A percentile compares a stretch with the other conserved stretches of the same genome.
These are phyloP conservation scores for Ramaria rubella DNA, from an alignment of 768 basidiomycete genomes.

Conservation along the genomic window DNA sequence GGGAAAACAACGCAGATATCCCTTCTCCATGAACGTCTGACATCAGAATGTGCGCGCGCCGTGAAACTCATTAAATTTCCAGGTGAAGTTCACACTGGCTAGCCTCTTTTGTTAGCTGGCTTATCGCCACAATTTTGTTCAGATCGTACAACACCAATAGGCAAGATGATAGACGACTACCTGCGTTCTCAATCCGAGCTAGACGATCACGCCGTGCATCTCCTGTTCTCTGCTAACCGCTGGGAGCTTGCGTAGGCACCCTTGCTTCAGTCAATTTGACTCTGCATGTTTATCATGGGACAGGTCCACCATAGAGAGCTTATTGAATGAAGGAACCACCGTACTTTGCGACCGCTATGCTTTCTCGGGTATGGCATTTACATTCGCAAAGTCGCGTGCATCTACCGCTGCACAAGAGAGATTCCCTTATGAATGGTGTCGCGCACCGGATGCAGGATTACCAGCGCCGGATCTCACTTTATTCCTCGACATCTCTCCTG, in stretches of 20 bases:
- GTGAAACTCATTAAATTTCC: constrained; percentile 81
- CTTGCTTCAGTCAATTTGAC: neutral
- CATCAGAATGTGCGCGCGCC: constrained; percentile 31
- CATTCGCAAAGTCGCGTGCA: constrained; percentile 35
- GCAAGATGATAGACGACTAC: constrained; percentile 90
- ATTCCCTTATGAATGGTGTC: constrained; percentile 78
- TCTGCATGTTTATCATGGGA: neutral
- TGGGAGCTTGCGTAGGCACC: constrained; percentile 82
- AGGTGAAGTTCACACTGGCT: constrained; percentile 42
- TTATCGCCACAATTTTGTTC: neutral
- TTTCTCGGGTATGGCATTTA: constrained; percentile 92
- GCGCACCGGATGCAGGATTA: constrained; percentile 76
- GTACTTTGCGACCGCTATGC: constrained; percentile 92
- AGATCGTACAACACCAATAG: constrained; percentile 91
- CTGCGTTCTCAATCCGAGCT: constrained; percentile 77
- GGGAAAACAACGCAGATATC: constrained; percentile 89
- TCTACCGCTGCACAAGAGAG: constrained; percentile 32
- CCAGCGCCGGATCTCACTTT: constrained; percentile 85
- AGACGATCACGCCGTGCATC: constrained; percentile 86
- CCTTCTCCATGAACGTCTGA: constrained; percentile 49
- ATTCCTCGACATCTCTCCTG: constrained; percentile 78
- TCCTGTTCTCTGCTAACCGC: constrained; percentile 93
- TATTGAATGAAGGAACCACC: constrained; percentile 56
- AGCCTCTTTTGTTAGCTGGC: too few relatives aligned
- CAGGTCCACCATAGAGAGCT: constrained; percentile 54